These are phyloP conservation scores for Cryptococcus neoformans DNA, from an alignment of 1,284 basidiomycete species.

Conservation along the genomic window DNA sequence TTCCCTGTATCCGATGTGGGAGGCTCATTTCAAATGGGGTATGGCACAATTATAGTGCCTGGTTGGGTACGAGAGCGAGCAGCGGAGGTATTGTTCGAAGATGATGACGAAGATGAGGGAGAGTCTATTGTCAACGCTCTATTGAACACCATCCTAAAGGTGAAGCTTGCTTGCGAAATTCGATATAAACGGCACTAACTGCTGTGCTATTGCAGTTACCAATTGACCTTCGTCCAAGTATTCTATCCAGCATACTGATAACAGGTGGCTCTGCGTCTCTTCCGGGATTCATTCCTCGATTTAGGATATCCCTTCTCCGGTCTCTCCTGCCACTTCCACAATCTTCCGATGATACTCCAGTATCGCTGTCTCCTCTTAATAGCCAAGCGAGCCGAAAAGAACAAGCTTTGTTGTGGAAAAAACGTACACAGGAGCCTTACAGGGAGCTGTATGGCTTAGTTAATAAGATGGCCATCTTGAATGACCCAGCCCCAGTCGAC, in stretches of 20 bases:
- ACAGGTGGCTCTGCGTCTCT: conserved; percentile 87
- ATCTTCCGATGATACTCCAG: conserved; percentile 19
- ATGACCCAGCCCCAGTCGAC: conserved; percentile 60
- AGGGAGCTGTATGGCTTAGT: conserved; percentile 64
- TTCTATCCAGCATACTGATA: conserved; percentile 77
- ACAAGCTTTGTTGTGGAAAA: conserved; percentile 18
- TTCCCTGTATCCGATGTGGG: conserved; percentile 11
- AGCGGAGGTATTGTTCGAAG: conserved; percentile 85
- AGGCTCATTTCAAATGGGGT: conserved; percentile 8
- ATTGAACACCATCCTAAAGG: conserved; percentile 72
- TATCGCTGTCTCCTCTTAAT: conserved; percentile 10
- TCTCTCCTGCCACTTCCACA: conserved; percentile 56
- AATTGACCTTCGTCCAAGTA: conserved; percentile 75
- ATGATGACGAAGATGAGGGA: conserved; percentile 83
- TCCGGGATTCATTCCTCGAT: conserved; percentile 83
- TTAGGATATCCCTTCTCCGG: conserved; percentile 69
- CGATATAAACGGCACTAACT: conserved; percentile 4
- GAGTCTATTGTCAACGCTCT: conserved; percentile 75
- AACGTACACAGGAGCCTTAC: conserved; percentile 63
- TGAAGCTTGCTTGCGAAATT: conserved; percentile 35
- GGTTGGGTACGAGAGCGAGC: conserved; percentile 93
- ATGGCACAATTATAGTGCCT: conserved; percentile 75
- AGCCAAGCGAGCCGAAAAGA: conserved; percentile 4
- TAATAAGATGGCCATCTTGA: conserved; percentile 71
- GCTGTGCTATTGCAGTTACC: conserved; percentile 61